Conservation (phyloP, 163 green algal genomes). For the Prototheca wickerhamii region DNA sequence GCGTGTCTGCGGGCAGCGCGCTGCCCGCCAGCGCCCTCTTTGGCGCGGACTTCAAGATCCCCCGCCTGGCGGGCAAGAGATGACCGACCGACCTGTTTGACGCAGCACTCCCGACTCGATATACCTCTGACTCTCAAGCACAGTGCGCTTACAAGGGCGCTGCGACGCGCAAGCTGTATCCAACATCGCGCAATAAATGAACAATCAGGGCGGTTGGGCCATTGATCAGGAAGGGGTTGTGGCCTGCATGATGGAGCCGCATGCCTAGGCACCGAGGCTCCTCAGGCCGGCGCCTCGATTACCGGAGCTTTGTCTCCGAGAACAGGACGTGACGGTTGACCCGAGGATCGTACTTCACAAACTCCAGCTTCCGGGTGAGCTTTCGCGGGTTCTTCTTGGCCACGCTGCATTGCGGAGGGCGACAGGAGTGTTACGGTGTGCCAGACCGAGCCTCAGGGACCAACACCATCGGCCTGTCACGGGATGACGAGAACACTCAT, state of each 20-base stretch:
- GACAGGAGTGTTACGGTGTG: neutral
- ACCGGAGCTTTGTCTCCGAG: conserved; percentile 56
- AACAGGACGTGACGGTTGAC: conserved; percentile 64
- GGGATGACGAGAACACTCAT: conserved; percentile 25
- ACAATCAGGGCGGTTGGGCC: too few species aligned
- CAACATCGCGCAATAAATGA: too few species aligned
- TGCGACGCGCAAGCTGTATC: too few species aligned
- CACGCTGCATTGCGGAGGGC: conserved; percentile 3
- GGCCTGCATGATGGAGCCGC: too few species aligned
- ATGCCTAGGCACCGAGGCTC: too few species aligned
- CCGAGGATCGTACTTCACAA: conserved; percentile 55
- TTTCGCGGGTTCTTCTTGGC: conserved; percentile 54
- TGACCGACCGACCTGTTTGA: too few species aligned
- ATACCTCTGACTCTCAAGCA: too few species aligned
- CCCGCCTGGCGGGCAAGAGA: neutral
- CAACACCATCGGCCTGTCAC: neutral
- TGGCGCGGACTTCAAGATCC: neutral
- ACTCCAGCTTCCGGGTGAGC: conserved; percentile 47
- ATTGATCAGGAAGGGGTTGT: too few species aligned
- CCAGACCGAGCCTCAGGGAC: neutral
- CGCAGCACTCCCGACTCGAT: too few species aligned
- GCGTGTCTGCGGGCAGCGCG: neutral
- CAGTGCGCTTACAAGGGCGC: too few species aligned
- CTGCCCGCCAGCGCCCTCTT: neutral
- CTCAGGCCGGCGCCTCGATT: neutral